These are phyloP conservation scores for Paramyrothecium sp. DNA, from an alignment of 2,329 filamentous ascomycete genomes.

Conservation along the genomic window DNA sequence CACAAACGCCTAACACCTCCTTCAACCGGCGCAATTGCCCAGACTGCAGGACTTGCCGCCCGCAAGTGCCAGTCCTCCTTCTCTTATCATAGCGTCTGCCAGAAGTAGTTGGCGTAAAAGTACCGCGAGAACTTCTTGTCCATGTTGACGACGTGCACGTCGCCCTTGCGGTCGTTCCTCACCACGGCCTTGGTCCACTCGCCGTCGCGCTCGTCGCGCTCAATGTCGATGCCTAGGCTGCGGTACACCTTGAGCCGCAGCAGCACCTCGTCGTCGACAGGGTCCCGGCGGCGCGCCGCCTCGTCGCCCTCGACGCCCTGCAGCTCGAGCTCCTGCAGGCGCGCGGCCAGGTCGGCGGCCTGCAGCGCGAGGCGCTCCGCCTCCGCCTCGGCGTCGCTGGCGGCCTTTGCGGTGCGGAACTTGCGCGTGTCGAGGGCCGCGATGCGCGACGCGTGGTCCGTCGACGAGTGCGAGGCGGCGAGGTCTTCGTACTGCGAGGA, in stretches of 20 bases:
- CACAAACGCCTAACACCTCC: not conserved
- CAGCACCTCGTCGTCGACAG: constrained; percentile 62
- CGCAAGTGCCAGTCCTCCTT: not conserved
- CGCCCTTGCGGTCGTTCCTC: constrained; percentile 80
- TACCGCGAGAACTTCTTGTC: constrained; percentile 88
- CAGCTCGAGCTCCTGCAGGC: constrained; percentile 78
- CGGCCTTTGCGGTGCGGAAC: constrained; percentile 90
- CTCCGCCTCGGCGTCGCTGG: constrained; percentile 87
- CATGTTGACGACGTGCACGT: constrained; percentile 93
- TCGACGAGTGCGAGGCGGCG: constrained; percentile 69
- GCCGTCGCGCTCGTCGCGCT: constrained; percentile 69
- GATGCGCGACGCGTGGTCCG: constrained; percentile 80
- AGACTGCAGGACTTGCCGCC: too few relatives aligned
- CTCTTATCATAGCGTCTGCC: constrained; percentile 72
- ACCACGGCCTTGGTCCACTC: constrained; percentile 86
- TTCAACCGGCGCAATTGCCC: too few relatives aligned
- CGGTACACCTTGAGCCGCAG: constrained; percentile 89
- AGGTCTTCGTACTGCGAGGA: constrained; percentile 76
- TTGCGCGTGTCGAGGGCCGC: constrained; percentile 88
- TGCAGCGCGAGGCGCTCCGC: constrained; percentile 86
- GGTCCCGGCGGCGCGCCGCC: constrained; percentile 31
- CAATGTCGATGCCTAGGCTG: constrained; percentile 85
- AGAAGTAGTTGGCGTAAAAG: constrained; percentile 96
- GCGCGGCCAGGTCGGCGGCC: constrained; percentile 69
- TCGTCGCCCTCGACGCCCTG: constrained; percentile 76